Percentiles rank a stretch among this genome's conserved stretches.
phyloP scores from a whole-genome alignment of 805 yeast species.

The Ogataea dorogensis region DNA sequence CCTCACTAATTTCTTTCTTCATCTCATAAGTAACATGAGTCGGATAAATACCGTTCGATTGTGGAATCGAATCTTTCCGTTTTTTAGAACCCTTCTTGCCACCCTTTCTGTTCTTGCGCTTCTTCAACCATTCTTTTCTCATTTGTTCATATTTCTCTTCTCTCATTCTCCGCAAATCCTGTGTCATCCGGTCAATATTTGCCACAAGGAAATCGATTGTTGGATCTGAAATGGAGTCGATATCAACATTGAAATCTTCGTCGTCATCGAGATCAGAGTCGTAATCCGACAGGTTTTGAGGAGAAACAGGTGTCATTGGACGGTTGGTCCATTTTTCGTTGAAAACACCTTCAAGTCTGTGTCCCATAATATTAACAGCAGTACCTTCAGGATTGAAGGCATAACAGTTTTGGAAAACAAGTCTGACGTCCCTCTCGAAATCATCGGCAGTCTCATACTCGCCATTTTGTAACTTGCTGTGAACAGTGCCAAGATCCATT shows the following conservation, averaged over 20 bases:
- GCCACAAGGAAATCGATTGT: constrained; percentile 87
- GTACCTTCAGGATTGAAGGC: constrained; percentile 95
- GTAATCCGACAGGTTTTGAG: constrained; percentile 45
- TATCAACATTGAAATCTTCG: constrained; percentile 54
- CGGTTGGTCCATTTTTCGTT: constrained; percentile 85
- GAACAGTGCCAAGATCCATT: constrained; percentile 90
- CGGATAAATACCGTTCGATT: constrained; percentile 28
- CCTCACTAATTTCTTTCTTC: constrained; percentile 91
- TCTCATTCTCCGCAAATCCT: constrained; percentile 79
- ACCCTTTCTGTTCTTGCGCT: constrained; percentile 41
- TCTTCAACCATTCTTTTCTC: constrained; percentile 59
- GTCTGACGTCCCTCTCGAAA: constrained; percentile 76
- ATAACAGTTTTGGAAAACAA: constrained; percentile 87
- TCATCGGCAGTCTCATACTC: constrained; percentile 87
- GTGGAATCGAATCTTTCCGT: constrained; percentile 19
- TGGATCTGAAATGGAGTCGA: constrained; percentile 74
- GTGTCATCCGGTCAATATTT: constrained; percentile 81
- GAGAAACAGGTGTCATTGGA: constrained; percentile 68
- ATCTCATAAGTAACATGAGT: constrained; percentile 80
- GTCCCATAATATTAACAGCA: constrained; percentile 95
- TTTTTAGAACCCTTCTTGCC: constrained; percentile 34
- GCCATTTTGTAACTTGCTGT: constrained; percentile 76
- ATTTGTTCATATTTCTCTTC: constrained; percentile 68
- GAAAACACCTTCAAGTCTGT: constrained; percentile 80
- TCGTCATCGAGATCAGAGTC: constrained; percentile 42